Base-by-base conservation (phyloP, 2,329 filamentous ascomycete species). In the Mycosphaerella arachidis region DNA sequence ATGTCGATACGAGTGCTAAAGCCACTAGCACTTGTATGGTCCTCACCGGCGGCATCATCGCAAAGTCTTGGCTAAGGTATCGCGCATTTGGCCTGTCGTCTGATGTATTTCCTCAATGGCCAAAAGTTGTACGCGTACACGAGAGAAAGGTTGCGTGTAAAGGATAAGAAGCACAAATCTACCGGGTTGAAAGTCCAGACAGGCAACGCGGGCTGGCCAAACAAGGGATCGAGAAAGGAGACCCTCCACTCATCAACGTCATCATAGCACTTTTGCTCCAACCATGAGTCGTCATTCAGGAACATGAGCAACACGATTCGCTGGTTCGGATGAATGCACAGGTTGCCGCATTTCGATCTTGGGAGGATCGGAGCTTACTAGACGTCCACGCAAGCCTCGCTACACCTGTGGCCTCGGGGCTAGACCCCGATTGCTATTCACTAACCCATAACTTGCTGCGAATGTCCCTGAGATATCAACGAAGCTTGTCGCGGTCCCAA, bases 1-100 rank as follows among this genome's bases (percentile, higher is more conserved):
- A 58, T 30, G 57, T 54, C 35, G 64, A 55, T 53, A 65, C 55
- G 48, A 66, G 58, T 16, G 58, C 51, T 24, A 61, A 51, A 29
- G 57, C 58, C 20, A 56, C 64, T 13, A 60, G 46, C 33, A 62
- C 29, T 43, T 62, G 64, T 27, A 65, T 37, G 16, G 55, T 31
- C 48, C 57, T 53, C 27, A 43, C 52, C 16, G 52, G 59, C 48
- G 56, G 55, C 56, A 61, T 57, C 16, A 33, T 58, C 46, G 59
- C 53, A 52, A 29, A 52, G 50, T 31, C 12, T 16, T 31, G 27
- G 9, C 30, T 18, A 30, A 29, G 10, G 4, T 43, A 20, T 16
- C 5, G 50, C 18, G 50, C 29, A 35, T 30, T 30, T 52, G n/a
- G 29, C 18, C 46, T 50, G 46, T 43, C n/a, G 40, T n/a, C 18